A percentile compares a stretch with the other conserved stretches of the same genome.
phyloP scores from a whole-genome alignment of 352 stramenopile species.

The Pythium biforme region DNA sequence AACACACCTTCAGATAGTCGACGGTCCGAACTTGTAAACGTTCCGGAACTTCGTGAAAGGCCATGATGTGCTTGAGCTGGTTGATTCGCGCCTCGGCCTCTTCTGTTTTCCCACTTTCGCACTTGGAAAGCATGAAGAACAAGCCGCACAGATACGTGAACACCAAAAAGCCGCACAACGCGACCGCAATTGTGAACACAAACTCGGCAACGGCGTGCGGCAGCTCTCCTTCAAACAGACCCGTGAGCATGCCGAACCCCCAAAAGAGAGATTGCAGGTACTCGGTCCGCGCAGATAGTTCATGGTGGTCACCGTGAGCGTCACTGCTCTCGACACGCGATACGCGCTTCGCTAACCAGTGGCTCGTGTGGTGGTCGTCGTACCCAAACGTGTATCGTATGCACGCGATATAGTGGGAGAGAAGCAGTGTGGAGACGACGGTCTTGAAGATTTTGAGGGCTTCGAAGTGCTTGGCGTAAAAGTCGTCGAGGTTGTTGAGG shows the following conservation, averaged over 20 bases:
- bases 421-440: constrained; percentile 33
- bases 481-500: constrained; percentile 44
- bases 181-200: constrained; percentile 54
- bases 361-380: constrained; percentile 32
- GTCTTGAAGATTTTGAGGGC: constrained; percentile 54
- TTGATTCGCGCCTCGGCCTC: constrained; percentile 48
- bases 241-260: constrained; percentile 49
- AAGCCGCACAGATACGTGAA: constrained; percentile 63
- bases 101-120: constrained; percentile 46
- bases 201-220: constrained; percentile 41
- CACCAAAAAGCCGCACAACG: constrained; percentile 46
- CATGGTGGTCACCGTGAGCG: background rate
- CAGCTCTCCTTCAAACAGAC: constrained; percentile 50
- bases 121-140: constrained; percentile 71
- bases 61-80: constrained; percentile 56
- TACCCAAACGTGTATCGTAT: constrained; percentile 54
- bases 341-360: constrained; percentile 37
- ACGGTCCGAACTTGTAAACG: constrained; percentile 38
- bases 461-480: constrained; percentile 55
- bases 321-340: too few relatives aligned
- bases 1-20: constrained; percentile 47
- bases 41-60: constrained; percentile 46
- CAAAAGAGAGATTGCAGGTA: constrained; percentile 62
- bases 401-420: constrained; percentile 51
- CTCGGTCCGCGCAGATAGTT: constrained; percentile 15